Conservation (phyloP, 1,284 basidiomycete genomes). For the Moesziomyces sp. region DNA sequence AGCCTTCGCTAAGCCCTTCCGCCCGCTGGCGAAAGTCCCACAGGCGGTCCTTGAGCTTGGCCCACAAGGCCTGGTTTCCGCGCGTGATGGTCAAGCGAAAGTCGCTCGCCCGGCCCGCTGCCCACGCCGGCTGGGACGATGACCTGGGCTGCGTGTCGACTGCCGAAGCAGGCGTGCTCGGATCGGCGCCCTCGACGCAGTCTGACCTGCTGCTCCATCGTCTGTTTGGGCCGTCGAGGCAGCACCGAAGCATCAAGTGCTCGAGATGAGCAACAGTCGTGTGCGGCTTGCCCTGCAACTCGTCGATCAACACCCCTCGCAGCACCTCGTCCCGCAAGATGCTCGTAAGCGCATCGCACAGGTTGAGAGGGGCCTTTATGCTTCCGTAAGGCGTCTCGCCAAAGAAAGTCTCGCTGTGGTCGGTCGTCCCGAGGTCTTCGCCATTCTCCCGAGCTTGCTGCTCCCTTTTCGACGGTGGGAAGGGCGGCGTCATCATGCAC, state of each 20-base stretch:
- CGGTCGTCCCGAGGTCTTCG: not conserved
- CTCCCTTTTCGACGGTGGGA: constrained; percentile 32
- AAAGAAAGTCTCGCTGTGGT: not conserved
- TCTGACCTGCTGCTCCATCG: not conserved
- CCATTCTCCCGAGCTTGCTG: constrained; percentile 16
- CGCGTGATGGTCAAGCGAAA: constrained; percentile 49
- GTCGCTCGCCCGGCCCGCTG: constrained; percentile 7
- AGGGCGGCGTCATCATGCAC: constrained; percentile 51
- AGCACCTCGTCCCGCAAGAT: constrained; percentile 25
- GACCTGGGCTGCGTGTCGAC: not conserved
- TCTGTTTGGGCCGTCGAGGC: constrained; percentile 10
- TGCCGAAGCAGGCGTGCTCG: not conserved
- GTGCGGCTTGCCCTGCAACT: constrained; percentile 35
- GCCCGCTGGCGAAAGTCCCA: constrained; percentile 60
- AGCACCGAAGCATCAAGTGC: constrained; percentile 15
- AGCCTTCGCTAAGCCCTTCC: constrained; percentile 40
- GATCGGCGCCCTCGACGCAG: not conserved
- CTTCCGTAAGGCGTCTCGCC: not conserved
- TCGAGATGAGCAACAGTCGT: constrained; percentile 15
- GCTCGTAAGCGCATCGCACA: constrained; percentile 29
- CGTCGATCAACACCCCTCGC: constrained; percentile 27
- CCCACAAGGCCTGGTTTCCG: constrained; percentile 56
- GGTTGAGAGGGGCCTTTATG: constrained; percentile 10
- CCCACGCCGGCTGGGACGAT: not conserved
- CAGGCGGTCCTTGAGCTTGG: constrained; percentile 56